phyloP scores from a whole-genome alignment of 2,329 filamentous ascomycete genomes.

The Cladophialophora immunda region DNA sequence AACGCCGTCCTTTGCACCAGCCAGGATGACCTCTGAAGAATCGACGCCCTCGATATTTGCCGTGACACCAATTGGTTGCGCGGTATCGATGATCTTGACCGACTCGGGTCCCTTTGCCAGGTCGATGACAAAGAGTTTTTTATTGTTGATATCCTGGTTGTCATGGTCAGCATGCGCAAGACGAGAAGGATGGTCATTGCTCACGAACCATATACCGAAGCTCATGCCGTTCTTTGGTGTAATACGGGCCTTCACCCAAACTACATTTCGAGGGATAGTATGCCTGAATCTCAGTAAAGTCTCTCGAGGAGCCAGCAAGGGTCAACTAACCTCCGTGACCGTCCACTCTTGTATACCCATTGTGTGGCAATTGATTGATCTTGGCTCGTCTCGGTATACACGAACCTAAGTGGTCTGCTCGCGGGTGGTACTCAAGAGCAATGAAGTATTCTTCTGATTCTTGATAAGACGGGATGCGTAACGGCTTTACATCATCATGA shows the following conservation, averaged over 20 bases:
- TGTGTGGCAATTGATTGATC: background rate
- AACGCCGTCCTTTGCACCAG: conserved; percentile 82
- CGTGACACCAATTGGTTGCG: conserved; percentile 71
- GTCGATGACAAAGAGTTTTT: conserved; percentile 76
- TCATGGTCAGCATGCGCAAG: conserved; percentile 64
- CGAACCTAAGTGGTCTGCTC: background rate
- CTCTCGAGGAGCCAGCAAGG: background rate
- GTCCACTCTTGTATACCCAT: conserved; percentile 53
- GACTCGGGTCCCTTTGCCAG: conserved; percentile 70
- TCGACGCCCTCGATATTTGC: conserved; percentile 75
- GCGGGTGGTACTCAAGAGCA: background rate
- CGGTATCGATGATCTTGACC: conserved; percentile 64
- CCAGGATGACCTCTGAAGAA: conserved; percentile 70
- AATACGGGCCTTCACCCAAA: conserved; percentile 53
- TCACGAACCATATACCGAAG: conserved; percentile 50
- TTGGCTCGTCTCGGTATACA: background rate
- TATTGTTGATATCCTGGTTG: conserved; percentile 78
- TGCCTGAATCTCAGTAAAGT: conserved; percentile 44
- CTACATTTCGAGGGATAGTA: conserved; percentile 43
- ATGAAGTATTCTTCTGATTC: background rate
- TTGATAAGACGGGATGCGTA: background rate
- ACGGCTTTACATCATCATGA: conserved; percentile 4
- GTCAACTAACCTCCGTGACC: conserved; percentile 53
- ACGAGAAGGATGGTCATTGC: background rate
- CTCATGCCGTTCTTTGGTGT: conserved; percentile 50